phyloP scores from a whole-genome alignment of 2,329 filamentous ascomycete species.

The Scedosporium dehoogii region DNA sequence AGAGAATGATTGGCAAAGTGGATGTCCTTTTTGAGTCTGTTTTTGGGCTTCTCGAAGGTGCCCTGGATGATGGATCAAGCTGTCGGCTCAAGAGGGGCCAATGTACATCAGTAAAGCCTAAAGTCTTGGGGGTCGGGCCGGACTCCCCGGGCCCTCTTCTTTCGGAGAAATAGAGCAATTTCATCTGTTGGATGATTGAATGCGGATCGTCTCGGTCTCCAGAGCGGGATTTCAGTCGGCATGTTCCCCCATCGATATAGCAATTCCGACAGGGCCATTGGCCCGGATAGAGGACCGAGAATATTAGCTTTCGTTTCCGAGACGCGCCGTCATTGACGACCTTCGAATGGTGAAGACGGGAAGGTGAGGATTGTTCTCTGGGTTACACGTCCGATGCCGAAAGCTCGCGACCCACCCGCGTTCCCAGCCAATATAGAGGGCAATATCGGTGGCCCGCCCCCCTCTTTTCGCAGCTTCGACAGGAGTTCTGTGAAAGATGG shows the following conservation, averaged over 20 bases:
- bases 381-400: neutral
- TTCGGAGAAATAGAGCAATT: neutral
- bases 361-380: neutral
- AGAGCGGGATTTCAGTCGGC: neutral
- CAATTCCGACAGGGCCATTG: neutral
- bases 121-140: neutral
- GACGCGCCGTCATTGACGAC: neutral
- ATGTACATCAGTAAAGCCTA: neutral
- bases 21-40: too few species aligned
- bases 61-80: slow-evolving; percentile 7
- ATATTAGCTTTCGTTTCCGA: neutral
- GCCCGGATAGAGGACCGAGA: neutral
- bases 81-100: neutral
- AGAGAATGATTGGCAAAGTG: too few species aligned
- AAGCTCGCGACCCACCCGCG: neutral
- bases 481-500: neutral
- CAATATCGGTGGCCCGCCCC: neutral
- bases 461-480: neutral
- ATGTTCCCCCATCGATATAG: neutral
- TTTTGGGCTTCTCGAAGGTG: neutral
- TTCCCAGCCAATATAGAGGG: neutral
- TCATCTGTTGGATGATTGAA: neutral
- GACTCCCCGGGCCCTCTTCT: neutral
- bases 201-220: neutral
- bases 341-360: neutral